Conservation (phyloP, 2,329 filamentous ascomycete genomes). For the Albophoma yamanashiensis region DNA sequence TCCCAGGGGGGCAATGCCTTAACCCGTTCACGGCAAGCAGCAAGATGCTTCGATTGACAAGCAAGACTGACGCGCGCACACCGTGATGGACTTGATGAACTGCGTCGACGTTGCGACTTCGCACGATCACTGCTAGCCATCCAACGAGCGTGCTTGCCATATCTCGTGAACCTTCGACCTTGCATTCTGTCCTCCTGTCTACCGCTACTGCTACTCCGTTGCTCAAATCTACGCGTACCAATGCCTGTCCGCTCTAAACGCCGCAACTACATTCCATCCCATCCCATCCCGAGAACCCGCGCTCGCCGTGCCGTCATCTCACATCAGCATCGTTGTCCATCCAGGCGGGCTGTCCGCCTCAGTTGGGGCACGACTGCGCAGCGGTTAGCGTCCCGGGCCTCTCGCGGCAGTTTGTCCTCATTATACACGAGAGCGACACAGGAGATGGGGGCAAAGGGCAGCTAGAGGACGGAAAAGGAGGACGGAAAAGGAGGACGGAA, state of each 20-base stretch:
- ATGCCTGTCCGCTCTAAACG: neutral
- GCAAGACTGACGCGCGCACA: neutral
- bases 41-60: neutral
- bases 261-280: neutral
- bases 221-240: neutral
- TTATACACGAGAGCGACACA: neutral
- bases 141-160: neutral
- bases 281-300: neutral
- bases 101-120: neutral
- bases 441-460: neutral
- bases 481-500: slow-evolving; percentile 6
- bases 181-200: neutral
- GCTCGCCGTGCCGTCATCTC: neutral
- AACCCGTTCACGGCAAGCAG: neutral
- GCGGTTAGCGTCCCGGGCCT: neutral
- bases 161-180: neutral
- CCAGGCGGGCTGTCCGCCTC: neutral
- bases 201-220: neutral
- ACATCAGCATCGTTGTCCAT: neutral
- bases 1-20: neutral
- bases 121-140: neutral
- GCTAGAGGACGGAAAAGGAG: neutral
- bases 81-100: neutral
- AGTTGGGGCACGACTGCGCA: slow-evolving; percentile 21
- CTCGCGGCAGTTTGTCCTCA: neutral